These are phyloP conservation scores for Kingdonia uniflora DNA, from an alignment of 164 flowering plant species.

Conservation along the genomic window DNA sequence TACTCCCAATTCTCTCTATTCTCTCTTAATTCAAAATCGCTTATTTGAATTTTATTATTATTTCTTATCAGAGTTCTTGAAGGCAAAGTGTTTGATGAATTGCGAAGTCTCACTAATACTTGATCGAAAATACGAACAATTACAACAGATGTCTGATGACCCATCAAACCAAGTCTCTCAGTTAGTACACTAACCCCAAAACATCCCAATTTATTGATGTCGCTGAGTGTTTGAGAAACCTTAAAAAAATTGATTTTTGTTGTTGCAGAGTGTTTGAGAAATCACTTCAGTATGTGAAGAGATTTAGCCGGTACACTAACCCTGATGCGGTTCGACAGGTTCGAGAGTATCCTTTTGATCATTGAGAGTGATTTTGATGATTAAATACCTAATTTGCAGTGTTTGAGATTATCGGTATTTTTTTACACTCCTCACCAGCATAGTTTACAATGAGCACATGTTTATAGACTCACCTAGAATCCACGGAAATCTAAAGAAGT, in stretches of 20 bases:
- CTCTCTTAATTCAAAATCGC: neutral
- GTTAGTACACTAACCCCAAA: constrained; percentile 41
- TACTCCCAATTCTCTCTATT: too few relatives aligned
- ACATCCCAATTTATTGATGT: neutral
- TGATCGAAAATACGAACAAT: constrained; percentile 87
- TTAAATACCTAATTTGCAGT: too few relatives aligned
- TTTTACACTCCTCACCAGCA: too few relatives aligned
- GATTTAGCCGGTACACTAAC: constrained; percentile 95
- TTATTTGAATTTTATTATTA: neutral
- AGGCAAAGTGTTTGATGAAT: constrained; percentile 96
- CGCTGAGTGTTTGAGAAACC: too few relatives aligned
- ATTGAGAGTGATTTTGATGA: too few relatives aligned
- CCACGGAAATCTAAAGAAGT: too few relatives aligned
- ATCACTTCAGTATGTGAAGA: constrained; percentile 95
- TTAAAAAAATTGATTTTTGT: too few relatives aligned
- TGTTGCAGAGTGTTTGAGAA: constrained; percentile 92
- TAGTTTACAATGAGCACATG: too few relatives aligned
- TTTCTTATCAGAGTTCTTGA: constrained; percentile 60
- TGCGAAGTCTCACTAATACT: constrained; percentile 90
- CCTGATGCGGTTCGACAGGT: constrained; percentile 97
- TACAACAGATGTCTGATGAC: constrained; percentile 82
- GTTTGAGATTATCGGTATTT: too few relatives aligned
- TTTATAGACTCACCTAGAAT: too few relatives aligned
- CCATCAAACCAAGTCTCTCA: constrained; percentile 88
- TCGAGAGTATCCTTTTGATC: constrained; percentile 76